phyloP scores from a whole-genome alignment of 352 stramenopile genomes.

The Globisporangium spiculum region DNA sequence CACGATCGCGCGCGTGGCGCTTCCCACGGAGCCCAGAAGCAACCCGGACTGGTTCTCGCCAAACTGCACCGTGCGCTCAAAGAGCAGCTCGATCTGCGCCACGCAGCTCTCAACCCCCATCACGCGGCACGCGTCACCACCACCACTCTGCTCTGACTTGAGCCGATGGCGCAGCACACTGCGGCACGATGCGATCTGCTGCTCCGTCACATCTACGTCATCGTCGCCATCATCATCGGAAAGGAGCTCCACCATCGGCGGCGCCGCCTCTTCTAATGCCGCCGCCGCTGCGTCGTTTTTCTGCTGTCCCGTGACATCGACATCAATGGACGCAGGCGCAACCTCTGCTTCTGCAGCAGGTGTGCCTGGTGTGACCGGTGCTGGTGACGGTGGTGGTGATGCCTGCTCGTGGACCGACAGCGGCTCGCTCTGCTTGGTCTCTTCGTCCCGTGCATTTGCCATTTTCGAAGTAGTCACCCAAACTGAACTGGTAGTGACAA shows the following conservation, averaged over 20 bases:
- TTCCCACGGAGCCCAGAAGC: constrained; percentile 58
- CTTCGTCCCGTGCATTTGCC: constrained; percentile 1
- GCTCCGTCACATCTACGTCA: constrained; percentile 14
- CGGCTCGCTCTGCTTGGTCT: constrained; percentile 18
- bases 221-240: background rate
- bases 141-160: constrained; percentile 21
- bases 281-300: background rate
- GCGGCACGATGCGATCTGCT: constrained; percentile 35
- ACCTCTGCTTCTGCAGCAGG: background rate
- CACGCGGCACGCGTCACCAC: constrained; percentile 14
- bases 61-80: constrained; percentile 62
- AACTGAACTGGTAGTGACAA: too few species aligned
- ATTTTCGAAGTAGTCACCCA: background rate
- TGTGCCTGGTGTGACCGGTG: background rate
- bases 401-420: background rate
- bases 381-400: background rate
- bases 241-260: background rate
- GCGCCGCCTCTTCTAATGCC: background rate
- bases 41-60: constrained; percentile 81
- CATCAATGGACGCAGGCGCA: background rate
- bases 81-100: constrained; percentile 51
- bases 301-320: constrained; percentile 21
- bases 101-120: constrained; percentile 21
- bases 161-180: constrained; percentile 39
- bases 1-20: constrained; percentile 49